These are phyloP conservation scores for Eremothecium coryli DNA, from an alignment of 1,139 yeast species.

Conservation along the genomic window DNA sequence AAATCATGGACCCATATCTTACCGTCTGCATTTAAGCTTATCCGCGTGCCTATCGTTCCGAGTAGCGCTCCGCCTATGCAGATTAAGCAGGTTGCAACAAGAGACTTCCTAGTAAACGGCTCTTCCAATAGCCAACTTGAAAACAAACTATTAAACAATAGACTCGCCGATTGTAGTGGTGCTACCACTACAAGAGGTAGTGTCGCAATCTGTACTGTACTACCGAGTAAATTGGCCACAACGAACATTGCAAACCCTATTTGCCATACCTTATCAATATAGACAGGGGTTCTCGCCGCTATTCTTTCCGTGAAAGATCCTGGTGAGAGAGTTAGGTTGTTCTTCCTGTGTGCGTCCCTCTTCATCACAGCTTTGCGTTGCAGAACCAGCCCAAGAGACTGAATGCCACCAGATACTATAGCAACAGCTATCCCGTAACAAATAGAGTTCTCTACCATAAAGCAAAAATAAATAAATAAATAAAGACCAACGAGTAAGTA, in stretches of 20 bases:
- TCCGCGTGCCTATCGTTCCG: constrained; percentile 53
- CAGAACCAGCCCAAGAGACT: constrained; percentile 72
- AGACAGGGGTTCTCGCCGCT: too few relatives aligned
- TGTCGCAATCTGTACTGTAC: constrained; percentile 75
- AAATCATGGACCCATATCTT: constrained; percentile 43
- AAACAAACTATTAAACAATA: constrained; percentile 75
- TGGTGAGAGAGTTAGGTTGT: too few relatives aligned
- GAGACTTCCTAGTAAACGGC: constrained; percentile 48
- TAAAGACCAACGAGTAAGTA: too few relatives aligned
- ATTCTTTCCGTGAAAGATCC: too few relatives aligned
- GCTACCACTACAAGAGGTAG: constrained; percentile 71
- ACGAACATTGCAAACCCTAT: constrained; percentile 64
- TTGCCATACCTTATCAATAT: constrained; percentile 64
- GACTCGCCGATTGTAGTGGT: constrained; percentile 79
- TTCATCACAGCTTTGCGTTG: constrained; percentile 59
- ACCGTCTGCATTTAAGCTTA: constrained; percentile 2
- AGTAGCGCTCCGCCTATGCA: constrained; percentile 71
- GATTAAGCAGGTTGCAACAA: constrained; percentile 59
- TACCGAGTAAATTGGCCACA: constrained; percentile 68
- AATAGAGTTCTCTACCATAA: constrained; percentile 14
- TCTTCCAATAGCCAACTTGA: constrained; percentile 64
- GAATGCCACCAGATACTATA: constrained; percentile 68
- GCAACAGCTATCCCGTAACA: constrained; percentile 61
- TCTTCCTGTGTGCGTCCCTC: not conserved
- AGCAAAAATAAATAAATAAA: not conserved